Percentiles rank a stretch among this genome's conserved stretches.
These are phyloP conservation scores for Pythium grandisporangium DNA, from an alignment of 352 stramenopile species.

Conservation along the genomic window DNA sequence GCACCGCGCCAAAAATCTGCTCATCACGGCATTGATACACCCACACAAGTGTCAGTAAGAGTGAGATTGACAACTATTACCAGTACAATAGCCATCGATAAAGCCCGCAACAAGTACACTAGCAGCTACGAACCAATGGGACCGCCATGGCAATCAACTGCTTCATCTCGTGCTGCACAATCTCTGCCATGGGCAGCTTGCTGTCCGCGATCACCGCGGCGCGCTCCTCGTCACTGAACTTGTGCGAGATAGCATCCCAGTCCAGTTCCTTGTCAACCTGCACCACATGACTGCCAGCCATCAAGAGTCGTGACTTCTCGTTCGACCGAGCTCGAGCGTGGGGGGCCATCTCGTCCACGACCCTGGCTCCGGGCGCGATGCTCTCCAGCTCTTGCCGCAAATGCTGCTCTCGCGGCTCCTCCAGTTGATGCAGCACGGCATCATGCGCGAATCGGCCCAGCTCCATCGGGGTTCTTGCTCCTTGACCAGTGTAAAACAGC, in stretches of 20 bases:
- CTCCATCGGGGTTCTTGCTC: too few species aligned
- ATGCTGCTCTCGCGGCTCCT: constrained; percentile 28
- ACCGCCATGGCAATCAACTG: not conserved
- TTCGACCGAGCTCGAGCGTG: too few species aligned
- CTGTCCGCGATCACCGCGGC: not conserved
- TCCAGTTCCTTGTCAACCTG: not conserved
- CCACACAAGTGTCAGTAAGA: too few species aligned
- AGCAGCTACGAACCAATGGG: not conserved
- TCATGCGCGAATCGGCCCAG: constrained; percentile 36
- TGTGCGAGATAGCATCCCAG: not conserved
- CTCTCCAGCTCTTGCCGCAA: constrained; percentile 1
- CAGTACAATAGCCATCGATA: not conserved
- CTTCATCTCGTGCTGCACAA: not conserved
- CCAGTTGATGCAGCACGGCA: constrained; percentile 35
- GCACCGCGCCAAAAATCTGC: too few species aligned
- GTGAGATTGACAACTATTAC: not conserved
- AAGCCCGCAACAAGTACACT: not conserved
- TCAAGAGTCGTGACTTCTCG: not conserved
- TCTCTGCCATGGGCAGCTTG: not conserved
- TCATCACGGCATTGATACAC: too few species aligned
- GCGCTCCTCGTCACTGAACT: not conserved
- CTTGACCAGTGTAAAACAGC: too few species aligned
- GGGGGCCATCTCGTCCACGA: constrained; percentile 1
- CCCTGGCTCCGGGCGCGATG: not conserved
- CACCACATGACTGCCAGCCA: not conserved